Evolutionary conservation across 495 filamentous ascomycete genomes (phyloP).

Genomic region (Aspergillus coremiiformis): DNA sequence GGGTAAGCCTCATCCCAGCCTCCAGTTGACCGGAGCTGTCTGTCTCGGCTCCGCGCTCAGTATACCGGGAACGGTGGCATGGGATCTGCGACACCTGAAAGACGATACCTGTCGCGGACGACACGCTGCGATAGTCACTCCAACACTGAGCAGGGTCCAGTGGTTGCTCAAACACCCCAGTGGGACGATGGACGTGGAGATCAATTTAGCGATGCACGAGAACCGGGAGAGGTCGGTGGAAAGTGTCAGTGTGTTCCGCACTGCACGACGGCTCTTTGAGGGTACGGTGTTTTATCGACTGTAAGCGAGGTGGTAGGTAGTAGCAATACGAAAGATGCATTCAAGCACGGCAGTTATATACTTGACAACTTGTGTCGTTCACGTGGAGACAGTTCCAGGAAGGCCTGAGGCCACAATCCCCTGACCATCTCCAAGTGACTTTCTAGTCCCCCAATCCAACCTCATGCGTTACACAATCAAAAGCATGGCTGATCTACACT

Average conservation of each 20-base stretch:
- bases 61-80: constrained; percentile 24
- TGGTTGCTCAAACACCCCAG: constrained; percentile 16
- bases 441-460: no score
- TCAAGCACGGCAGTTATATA: neutral
- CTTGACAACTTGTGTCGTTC: neutral
- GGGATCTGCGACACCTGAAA: constrained; percentile 8
- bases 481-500: neutral
- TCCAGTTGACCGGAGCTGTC: constrained; percentile 31
- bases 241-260: constrained; percentile 24
- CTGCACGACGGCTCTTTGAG: constrained; percentile 22
- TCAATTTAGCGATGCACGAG: neutral
- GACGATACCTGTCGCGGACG: constrained; percentile 4
- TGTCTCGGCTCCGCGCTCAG: constrained; percentile 21
- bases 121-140: neutral
- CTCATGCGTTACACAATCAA: neutral
- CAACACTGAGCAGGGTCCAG: constrained; percentile 4
- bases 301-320: neutral
- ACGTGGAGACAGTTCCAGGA: neutral
- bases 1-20: constrained; percentile 26
- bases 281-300: constrained; percentile 7
- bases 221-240: constrained; percentile 9
- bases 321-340: neutral
- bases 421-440: no score
- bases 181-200: constrained; percentile 19
- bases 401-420: neutral